These are phyloP conservation scores for Ramaria sp. DNA, from an alignment of 768 basidiomycete species.

Conservation along the genomic window DNA sequence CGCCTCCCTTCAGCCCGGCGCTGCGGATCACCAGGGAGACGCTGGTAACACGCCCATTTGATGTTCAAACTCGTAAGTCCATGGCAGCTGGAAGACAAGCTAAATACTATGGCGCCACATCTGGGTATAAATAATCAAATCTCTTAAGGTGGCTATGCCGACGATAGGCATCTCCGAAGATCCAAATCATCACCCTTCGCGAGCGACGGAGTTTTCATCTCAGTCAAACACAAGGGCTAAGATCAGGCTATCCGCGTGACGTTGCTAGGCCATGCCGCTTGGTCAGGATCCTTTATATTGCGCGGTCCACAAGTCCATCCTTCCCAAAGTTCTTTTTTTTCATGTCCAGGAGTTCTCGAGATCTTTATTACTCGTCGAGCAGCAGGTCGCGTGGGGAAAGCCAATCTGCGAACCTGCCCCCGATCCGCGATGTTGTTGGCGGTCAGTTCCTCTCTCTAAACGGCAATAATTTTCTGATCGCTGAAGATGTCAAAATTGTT, in stretches of 20 bases:
- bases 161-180: constrained; percentile 2
- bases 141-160: constrained; percentile 7
- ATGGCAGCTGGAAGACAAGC: background rate
- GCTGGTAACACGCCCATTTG: background rate
- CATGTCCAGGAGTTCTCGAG: constrained; percentile 9
- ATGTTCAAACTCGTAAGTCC: background rate
- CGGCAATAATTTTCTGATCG: background rate
- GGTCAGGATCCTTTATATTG: background rate
- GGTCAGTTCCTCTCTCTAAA: background rate
- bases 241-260: background rate
- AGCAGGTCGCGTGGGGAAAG: background rate
- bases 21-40: background rate
- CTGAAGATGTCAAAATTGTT: background rate
- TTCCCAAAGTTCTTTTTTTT: background rate
- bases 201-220: background rate
- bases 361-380: background rate
- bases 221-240: background rate
- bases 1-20: background rate
- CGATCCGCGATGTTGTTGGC: constrained; percentile 9
- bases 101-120: background rate
- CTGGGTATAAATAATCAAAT: background rate
- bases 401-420: constrained; percentile 7
- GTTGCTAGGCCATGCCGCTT: background rate
- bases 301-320: background rate
- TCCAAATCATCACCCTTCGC: background rate